Evolutionary conservation across 192 early-diverging fungal genomes (phyloP), one percentile per base, ranked within the genome.

Genomic region (Umbelopsis vinacea): DNA sequence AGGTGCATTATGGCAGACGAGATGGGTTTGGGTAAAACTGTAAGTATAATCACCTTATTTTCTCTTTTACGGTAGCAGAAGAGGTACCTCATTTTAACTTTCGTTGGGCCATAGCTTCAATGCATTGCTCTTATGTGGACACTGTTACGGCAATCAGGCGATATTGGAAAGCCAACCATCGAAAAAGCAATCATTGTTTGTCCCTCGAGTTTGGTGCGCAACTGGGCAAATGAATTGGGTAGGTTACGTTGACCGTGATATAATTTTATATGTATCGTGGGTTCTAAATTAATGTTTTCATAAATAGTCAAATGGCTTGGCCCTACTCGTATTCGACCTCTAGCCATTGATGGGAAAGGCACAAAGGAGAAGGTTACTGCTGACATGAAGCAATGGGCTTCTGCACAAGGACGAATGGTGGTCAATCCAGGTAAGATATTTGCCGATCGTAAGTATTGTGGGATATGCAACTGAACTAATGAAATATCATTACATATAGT

Each of bases 1-100:
- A 82, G 86, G 8, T 97, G 95, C 71, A 99, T 99, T 66, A 98
- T 99, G 96, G 98, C 98, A 2, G 98, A 99, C 81, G 98, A 99
- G 74, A 97, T 98, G 93, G 93, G 93, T 23, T 76, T 95, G 23
- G 93, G 94, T 33, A 95, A 95, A 77, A 94, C 94, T 4, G 88
- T 89, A 87, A 68, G 82, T 40, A 35, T 21, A 17, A 50, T n/a
- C 23, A 6, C 46, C 85, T 47, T 55, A 14, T 47, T 11, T 37
- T 19, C 33, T 52, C 7, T 50, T 2, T 0, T 0, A 15, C 5
- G 48, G 4, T 46, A 46, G 10, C 46, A 15, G 17, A 46, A 15
- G 17, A 1, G 1, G 4, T 46, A 48, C 19, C 19, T 3, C 3
- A 3, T 29, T 29, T 29, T 29, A 29, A 29, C 29, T 3, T 29